A percentile compares a stretch with the other conserved stretches of the same genome.
Evolutionary conservation across 306 rosid genomes (phyloP).

Genomic region (Citrullus colocynthis): DNA sequence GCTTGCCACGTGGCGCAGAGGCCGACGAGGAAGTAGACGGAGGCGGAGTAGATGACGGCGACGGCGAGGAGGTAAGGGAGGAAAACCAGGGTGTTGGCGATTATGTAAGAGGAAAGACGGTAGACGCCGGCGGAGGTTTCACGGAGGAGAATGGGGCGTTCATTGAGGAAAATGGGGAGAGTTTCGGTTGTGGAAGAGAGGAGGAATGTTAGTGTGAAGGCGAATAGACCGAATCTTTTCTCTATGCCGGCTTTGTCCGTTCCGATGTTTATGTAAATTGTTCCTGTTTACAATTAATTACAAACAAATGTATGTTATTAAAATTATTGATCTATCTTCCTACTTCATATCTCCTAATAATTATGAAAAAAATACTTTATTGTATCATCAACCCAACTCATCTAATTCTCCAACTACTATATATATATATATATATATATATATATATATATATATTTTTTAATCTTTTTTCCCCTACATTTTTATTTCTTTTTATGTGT

Average conservation of each 20-base stretch:
- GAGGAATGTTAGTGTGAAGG: conserved; percentile 81
- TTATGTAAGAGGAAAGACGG: conserved; percentile 69
- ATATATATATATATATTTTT: too few relatives aligned
- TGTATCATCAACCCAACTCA: too few relatives aligned
- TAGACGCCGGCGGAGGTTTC: conserved; percentile 87
- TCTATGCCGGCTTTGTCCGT: conserved; percentile 53
- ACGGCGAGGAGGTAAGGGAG: conserved; percentile 62
- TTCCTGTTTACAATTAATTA: conserved; percentile 4
- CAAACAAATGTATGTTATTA: too few relatives aligned
- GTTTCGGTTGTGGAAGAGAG: conserved; percentile 82
- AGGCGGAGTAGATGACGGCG: conserved; percentile 59
- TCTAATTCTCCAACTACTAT: too few relatives aligned
- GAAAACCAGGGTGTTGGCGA: conserved; percentile 93
- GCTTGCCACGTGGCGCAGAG: conserved; percentile 74
- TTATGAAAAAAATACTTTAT: too few relatives aligned
- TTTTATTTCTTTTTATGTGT: too few relatives aligned
- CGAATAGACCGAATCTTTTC: conserved; percentile 80
- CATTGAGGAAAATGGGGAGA: conserved; percentile 76
- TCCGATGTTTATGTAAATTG: conserved; percentile 81
- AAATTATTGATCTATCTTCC: too few relatives aligned
- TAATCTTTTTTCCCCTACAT: too few relatives aligned
- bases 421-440: too few relatives aligned
- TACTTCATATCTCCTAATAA: too few relatives aligned
- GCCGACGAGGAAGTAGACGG: conserved; percentile 82
- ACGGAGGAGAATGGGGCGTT: conserved; percentile 68